Conservation (phyloP, 129 eudicot species). For the Flaveria robusta region DNA sequence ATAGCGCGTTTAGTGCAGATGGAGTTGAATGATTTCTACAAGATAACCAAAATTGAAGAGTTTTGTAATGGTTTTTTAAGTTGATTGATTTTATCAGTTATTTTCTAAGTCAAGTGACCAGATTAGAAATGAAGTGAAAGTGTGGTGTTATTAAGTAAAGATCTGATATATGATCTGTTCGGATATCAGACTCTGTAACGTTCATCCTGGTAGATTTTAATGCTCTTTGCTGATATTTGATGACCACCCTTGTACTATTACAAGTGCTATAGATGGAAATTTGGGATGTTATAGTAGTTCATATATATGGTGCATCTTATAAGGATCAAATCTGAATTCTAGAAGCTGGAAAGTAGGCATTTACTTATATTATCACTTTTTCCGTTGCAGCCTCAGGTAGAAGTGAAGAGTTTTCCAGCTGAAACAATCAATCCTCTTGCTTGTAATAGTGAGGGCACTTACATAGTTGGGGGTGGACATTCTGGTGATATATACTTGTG, state of each 20-base stretch:
- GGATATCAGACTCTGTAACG: background rate
- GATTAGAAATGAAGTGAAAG: too few species aligned
- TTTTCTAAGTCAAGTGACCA: too few species aligned
- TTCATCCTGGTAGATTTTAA: background rate
- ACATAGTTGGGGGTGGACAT: conserved; percentile 69
- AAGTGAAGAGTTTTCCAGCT: conserved; percentile 88
- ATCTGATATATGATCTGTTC: background rate
- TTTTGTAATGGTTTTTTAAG: background rate
- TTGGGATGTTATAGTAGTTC: background rate
- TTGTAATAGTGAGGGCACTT: conserved; percentile 63
- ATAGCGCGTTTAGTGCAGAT: background rate
- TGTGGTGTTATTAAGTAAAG: background rate
- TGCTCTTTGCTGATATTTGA: background rate
- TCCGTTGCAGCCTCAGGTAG: conserved; percentile 70
- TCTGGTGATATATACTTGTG: conserved; percentile 77
- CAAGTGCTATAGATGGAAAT: background rate
- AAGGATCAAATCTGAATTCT: background rate
- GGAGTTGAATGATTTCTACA: background rate
- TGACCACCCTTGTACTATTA: background rate
- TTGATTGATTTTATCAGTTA: background rate
- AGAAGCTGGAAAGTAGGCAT: background rate
- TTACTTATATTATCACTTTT: background rate
- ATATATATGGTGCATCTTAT: background rate
- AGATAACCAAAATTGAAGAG: background rate
- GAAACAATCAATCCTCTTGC: conserved; percentile 70